phyloP scores from a whole-genome alignment of 1,284 basidiomycete species.

The Ganoderma resinaceum region DNA sequence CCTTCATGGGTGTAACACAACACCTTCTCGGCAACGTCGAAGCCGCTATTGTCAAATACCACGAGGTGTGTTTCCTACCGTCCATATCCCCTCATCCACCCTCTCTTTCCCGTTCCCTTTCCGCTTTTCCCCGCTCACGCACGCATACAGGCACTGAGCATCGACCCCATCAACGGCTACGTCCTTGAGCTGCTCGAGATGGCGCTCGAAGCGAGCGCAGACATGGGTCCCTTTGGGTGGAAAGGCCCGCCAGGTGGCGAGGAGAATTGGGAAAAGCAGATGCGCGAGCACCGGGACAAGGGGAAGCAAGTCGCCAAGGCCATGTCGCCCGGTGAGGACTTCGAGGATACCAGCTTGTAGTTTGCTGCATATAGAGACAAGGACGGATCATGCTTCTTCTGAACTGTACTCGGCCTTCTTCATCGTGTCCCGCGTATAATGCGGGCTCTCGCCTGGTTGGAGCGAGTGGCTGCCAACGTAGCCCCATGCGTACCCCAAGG shows the following conservation, averaged over 20 bases:
- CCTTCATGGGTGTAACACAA: constrained; percentile 85
- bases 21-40: constrained; percentile 79
- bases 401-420: constrained; percentile 29
- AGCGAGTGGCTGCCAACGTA: constrained; percentile 42
- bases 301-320: constrained; percentile 31
- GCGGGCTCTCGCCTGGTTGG: constrained; percentile 23
- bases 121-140: background rate
- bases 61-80: constrained; percentile 66
- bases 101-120: background rate
- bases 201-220: constrained; percentile 63
- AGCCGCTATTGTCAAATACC: constrained; percentile 86
- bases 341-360: constrained; percentile 27
- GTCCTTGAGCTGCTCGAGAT: constrained; percentile 87
- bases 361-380: background rate
- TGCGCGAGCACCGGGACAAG: constrained; percentile 42
- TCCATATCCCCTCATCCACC: background rate
- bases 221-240: constrained; percentile 30
- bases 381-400: constrained; percentile 1
- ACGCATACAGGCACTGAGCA: constrained; percentile 70
- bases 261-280: constrained; percentile 38
- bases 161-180: constrained; percentile 88
- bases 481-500: constrained; percentile 43
- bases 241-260: constrained; percentile 39
- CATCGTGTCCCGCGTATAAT: constrained; percentile 41
- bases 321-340: constrained; percentile 11